These are phyloP conservation scores for Teunomyces panamensis DNA, from an alignment of 805 yeast species.

Conservation along the genomic window DNA sequence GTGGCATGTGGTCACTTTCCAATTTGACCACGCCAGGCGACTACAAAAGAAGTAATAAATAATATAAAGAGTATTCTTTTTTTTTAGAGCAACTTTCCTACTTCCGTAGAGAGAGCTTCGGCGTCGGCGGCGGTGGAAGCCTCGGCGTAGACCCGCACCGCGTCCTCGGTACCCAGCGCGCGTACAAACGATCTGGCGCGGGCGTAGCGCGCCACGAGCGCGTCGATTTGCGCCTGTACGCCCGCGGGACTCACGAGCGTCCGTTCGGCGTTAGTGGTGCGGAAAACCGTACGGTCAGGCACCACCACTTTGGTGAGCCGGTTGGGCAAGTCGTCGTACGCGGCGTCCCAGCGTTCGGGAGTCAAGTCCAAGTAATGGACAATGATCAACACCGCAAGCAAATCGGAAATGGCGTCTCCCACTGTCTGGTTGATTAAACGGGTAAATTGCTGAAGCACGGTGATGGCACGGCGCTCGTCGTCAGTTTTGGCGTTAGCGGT, in stretches of 20 bases:
- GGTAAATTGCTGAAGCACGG: conserved; percentile 57
- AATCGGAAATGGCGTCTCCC: conserved; percentile 97
- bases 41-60: conserved; percentile 43
- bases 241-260: conserved; percentile 73
- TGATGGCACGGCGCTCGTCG: conserved; percentile 32
- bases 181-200: conserved; percentile 88
- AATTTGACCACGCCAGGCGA: conserved; percentile 71
- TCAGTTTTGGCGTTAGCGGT: conserved; percentile 41
- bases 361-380: conserved; percentile 52
- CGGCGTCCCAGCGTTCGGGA: conserved; percentile 70
- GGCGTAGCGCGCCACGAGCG: conserved; percentile 49
- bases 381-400: conserved; percentile 72
- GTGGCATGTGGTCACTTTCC: conserved; percentile 69
- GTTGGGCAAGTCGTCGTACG: conserved; percentile 86
- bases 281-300: conserved; percentile 72
- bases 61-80: background rate
- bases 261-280: conserved; percentile 90
- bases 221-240: conserved; percentile 71
- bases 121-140: conserved; percentile 48
- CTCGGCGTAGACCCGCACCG: conserved; percentile 93
- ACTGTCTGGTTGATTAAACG: conserved; percentile 90
- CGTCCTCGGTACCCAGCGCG: conserved; percentile 97
- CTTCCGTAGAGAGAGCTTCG: conserved; percentile 25
- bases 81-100: conserved; percentile 23
- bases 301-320: conserved; percentile 78